Evolutionary conservation across 2,329 filamentous ascomycete genomes (phyloP).

Genomic region (Elsinoe arachidis): DNA sequence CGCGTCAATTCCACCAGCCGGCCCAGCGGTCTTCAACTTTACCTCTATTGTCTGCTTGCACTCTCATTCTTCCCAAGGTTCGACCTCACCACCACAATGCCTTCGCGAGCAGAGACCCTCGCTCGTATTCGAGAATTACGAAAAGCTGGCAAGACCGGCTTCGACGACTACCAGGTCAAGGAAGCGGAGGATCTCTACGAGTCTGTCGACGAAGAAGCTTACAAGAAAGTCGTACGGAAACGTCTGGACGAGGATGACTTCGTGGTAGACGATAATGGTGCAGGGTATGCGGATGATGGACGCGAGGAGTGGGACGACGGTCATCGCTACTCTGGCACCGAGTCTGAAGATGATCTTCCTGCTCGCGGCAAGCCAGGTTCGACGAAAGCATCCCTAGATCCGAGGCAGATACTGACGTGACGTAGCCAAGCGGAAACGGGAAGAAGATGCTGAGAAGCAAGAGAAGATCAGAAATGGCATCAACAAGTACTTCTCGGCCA

Average conservation of each 20-base stretch:
- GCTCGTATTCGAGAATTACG: slow-evolving; percentile 79
- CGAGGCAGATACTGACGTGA: slow-evolving; percentile 15
- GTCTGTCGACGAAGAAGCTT: slow-evolving; percentile 91
- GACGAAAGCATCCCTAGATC: neutral
- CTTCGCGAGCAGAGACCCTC: slow-evolving; percentile 31
- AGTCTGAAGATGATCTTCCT: slow-evolving; percentile 62
- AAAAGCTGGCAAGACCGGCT: slow-evolving; percentile 81
- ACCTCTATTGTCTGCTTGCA: neutral
- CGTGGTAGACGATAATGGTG: slow-evolving; percentile 95
- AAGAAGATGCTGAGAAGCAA: slow-evolving; percentile 75
- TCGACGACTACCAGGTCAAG: slow-evolving; percentile 77
- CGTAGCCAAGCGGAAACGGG: slow-evolving; percentile 73
- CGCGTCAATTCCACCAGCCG: neutral
- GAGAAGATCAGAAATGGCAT: slow-evolving; percentile 88
- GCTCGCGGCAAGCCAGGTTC: slow-evolving; percentile 50
- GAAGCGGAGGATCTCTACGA: slow-evolving; percentile 84
- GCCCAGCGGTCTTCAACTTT: neutral
- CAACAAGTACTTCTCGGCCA: slow-evolving; percentile 86
- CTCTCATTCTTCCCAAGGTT: neutral
- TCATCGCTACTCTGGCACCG: slow-evolving; percentile 57
- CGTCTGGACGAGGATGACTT: slow-evolving; percentile 93
- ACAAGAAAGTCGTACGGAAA: slow-evolving; percentile 88
- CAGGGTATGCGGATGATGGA: slow-evolving; percentile 93
- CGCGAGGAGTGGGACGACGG: slow-evolving; percentile 86
- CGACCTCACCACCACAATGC: slow-evolving; percentile 18